Percentiles rank a stretch among this genome's conserved stretches.
phyloP scores from a whole-genome alignment of 495 filamentous ascomycete genomes.

The Lasiosphaeria miniovina region DNA sequence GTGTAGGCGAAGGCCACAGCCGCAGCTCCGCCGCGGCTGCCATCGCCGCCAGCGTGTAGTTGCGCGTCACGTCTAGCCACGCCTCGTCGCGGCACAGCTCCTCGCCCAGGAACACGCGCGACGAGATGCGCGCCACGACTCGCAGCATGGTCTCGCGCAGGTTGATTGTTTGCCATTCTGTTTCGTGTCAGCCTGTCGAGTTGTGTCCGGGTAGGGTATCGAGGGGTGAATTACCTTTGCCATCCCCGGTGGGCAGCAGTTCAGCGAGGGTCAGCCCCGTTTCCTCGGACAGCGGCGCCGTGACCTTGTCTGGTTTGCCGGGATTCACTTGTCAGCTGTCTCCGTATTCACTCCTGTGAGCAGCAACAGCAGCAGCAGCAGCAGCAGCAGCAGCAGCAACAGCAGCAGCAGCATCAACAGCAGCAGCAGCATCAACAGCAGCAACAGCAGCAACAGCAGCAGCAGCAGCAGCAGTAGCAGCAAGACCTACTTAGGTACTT shows the following conservation, averaged over 20 bases:
- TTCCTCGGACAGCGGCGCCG: slow-evolving; percentile 40
- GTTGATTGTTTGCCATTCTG: slow-evolving; percentile 29
- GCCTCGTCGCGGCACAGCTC: slow-evolving; percentile 43
- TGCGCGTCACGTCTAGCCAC: slow-evolving; percentile 41
- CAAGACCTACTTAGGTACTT: slow-evolving; percentile 39
- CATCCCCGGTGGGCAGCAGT: slow-evolving; percentile 19
- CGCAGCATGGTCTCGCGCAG: slow-evolving; percentile 22
- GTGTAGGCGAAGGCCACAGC: slow-evolving; percentile 31
- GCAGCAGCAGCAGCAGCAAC: background rate
- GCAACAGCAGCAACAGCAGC: background rate
- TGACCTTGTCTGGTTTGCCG: slow-evolving; percentile 27
- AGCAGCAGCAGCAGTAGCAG: background rate
- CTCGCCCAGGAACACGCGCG: slow-evolving; percentile 47
- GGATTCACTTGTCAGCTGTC: background rate
- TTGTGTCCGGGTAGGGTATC: background rate
- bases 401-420: background rate
- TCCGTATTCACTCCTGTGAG: background rate
- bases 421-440: too few species aligned
- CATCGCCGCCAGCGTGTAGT: slow-evolving; percentile 37
- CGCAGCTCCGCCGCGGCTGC: slow-evolving; percentile 30
- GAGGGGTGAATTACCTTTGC: background rate
- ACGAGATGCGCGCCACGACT: slow-evolving; percentile 42
- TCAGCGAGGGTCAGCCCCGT: slow-evolving; percentile 35
- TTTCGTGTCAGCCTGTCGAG: background rate
- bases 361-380: background rate